Evolutionary conservation across 257 asterid species (phyloP), one percentile per base, ranked within the genome.

Genomic region (Ajuga chamaepitys): DNA sequence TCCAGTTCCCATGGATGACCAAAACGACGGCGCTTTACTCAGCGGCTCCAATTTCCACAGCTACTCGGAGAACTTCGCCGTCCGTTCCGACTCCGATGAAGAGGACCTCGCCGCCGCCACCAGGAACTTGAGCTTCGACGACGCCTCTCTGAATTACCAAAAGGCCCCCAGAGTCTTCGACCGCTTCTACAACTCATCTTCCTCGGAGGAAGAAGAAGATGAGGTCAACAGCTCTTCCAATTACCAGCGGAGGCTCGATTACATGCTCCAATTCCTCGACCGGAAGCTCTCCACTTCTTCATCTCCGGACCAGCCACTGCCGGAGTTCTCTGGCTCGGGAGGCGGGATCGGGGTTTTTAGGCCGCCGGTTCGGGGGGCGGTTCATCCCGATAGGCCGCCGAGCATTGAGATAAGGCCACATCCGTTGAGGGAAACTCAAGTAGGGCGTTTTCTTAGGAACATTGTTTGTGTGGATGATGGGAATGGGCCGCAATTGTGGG

Each of bases 371-470:
- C 82, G 97, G 47, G 85, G 74, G 0, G 82, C 92, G 26, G 88
- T 83, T 63, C 89, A 85, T 57, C 91, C 95, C 11, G 76, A 64
- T 68, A 80, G 97, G 24, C 99, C 97, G 5, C 88, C 89, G 28
- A 78, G 95, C 55, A 67, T 94, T 45, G 97, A 94, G 77, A 44
- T 94, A 21, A 79, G 99, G 81, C 97, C 99, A 47, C 99, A 85
- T 16, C 97, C 95, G 4, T 74, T 85, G 74, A 75, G 95, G 65
- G 99, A 94, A 67, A 70, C 81, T 40, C 91, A 94, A 56, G 74
- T 82, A 28, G 97, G 95, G 77, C 62, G 90, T 54, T 90, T 90
- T 66, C 85, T 94, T 60, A 81, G 96, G 81, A 86, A 53, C 20
- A 26, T 94, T 41, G 66, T 71, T 32, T 79, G 84, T 52, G 85